These are phyloP conservation scores for Penicillium steckii DNA, from an alignment of 495 filamentous ascomycete genomes.

Conservation along the genomic window DNA sequence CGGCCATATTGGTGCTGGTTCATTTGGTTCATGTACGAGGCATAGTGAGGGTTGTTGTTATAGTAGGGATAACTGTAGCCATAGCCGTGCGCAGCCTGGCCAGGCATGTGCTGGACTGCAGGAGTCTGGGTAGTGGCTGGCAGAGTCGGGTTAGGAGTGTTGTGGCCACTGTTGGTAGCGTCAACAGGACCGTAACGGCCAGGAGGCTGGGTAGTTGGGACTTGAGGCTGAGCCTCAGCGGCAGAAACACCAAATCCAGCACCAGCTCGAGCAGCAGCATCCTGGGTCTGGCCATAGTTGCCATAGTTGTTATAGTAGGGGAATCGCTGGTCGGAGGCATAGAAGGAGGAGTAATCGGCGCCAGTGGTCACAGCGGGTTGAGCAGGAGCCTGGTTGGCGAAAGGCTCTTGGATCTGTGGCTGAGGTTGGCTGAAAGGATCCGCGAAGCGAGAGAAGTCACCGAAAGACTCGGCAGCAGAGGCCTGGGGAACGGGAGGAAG, in stretches of 20 bases:
- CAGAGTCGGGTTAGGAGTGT: constrained; percentile 79
- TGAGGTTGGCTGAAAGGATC: constrained; percentile 78
- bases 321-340: constrained; percentile 77
- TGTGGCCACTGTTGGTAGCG: constrained; percentile 79
- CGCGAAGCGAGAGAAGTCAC: constrained; percentile 65
- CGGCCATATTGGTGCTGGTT: constrained; percentile 51
- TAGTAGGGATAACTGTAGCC: constrained; percentile 67
- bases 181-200: constrained; percentile 73
- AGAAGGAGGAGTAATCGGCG: constrained; percentile 81
- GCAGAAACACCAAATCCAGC: constrained; percentile 66
- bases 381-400: constrained; percentile 53
- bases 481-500: constrained; percentile 65
- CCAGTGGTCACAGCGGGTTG: constrained; percentile 61
- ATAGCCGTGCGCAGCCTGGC: constrained; percentile 56
- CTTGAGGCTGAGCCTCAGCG: constrained; percentile 71
- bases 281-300: constrained; percentile 77
- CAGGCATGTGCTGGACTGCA: constrained; percentile 62
- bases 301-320: constrained; percentile 83
- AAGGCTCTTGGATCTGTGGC: constrained; percentile 54
- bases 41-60: constrained; percentile 77
- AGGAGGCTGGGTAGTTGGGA: constrained; percentile 64
- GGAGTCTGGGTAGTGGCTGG: constrained; percentile 64
- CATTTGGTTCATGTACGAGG: constrained; percentile 73
- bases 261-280: constrained; percentile 63
- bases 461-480: constrained; percentile 48